Evolutionary conservation across 2,329 filamentous ascomycete genomes (phyloP), one percentile per base, ranked within the genome.

Genomic region (Penicillium sp.): DNA sequence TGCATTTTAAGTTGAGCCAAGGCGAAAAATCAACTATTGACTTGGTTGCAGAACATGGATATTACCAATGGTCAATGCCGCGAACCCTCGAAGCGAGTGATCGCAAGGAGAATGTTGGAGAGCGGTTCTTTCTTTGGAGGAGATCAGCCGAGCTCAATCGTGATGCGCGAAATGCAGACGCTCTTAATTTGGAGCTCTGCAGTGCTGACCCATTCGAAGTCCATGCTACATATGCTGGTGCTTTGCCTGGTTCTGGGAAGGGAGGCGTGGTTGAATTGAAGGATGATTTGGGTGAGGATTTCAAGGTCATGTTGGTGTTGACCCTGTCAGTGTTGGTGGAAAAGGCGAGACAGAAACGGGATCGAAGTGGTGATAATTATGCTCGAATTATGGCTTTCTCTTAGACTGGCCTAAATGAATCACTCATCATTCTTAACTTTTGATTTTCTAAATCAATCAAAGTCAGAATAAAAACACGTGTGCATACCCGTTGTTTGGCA

Each of bases 61-160:
- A 49, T 19, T 43, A 54, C 16, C 40, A 48, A 18, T 54, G 45
- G 45, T 43, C 45, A 3, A 48, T 54, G 29, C 36, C 45, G 10
- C n/a, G 28, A 14, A 45, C 42, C 2, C 24, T 45, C n/a, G 28
- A 45, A 29, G 16, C 26, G 16, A 45, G 26, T 13, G 26, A 45
- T 13, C 16, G 18, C 3, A 45, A 21, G 7, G 13, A 29, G 14
- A 14, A 31, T 14, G 28, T 45, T 23, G 42, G 26, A 3, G 34
- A 42, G 16, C 44, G 29, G 16, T 40, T 29, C n/a, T 45, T 54
- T 24, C 21, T 34, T 26, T 49, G 45, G 45, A 34, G 23, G 13
- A 23, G 37, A 18, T 16, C 24, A 8, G 42, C 16, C 5, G 28
- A 29, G 14, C 16, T 37, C 1, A n/a, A 42, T 34, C 39, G 29